These are phyloP conservation scores for Fragaria iinumae DNA, from an alignment of 306 rosid species.

Conservation along the genomic window DNA sequence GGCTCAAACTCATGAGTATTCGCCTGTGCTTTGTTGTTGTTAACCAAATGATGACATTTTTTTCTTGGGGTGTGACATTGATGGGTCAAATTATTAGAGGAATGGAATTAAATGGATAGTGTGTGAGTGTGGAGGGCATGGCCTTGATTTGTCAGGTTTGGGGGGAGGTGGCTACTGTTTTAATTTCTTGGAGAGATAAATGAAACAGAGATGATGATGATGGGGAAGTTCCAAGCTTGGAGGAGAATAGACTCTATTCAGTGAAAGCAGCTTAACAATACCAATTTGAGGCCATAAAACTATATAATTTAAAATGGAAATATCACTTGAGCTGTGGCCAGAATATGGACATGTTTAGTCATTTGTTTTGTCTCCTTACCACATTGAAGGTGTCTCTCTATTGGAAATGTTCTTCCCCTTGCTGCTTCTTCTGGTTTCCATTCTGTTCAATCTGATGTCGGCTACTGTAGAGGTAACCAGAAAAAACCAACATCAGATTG, in stretches of 20 bases:
- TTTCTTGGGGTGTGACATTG: conserved; percentile 22
- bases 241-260: conserved; percentile 9
- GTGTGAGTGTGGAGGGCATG: conserved; percentile 19
- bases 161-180: conserved; percentile 36
- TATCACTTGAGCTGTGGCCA: not conserved
- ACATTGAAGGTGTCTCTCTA: not conserved
- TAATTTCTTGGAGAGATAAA: conserved; percentile 14
- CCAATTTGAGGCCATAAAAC: not conserved
- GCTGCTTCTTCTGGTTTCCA: not conserved
- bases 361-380: not conserved
- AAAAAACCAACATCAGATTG: too few relatives aligned
- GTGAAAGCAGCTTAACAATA: not conserved
- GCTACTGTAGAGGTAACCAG: not conserved
- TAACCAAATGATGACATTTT: not conserved
- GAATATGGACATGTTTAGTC: conserved; percentile 1
- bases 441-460: not conserved
- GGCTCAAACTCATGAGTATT: conserved; percentile 1
- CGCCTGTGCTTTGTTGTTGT: not conserved
- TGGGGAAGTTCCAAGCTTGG: conserved; percentile 41
- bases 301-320: not conserved
- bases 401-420: not conserved
- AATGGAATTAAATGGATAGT: not conserved
- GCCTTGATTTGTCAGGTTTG: conserved; percentile 34
- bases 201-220: not conserved
- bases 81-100: conserved; percentile 11